Conservation (phyloP, 2,329 filamentous ascomycete species). For the Rutstroemia sp. region DNA sequence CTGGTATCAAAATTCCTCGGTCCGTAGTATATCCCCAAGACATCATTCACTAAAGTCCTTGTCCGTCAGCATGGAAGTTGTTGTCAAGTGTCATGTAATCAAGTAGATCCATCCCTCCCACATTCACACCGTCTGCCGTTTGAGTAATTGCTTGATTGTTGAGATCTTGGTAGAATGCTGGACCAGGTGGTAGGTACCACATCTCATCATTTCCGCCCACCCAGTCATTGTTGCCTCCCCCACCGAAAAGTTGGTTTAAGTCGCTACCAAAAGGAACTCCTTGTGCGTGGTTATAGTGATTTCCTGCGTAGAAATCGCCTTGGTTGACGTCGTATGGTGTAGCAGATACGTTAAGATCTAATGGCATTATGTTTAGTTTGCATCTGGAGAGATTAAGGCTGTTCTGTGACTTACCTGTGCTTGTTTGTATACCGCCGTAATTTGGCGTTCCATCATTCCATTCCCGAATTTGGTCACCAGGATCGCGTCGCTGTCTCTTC, state of each 20-base stretch:
- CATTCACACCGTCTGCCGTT: slow-evolving; percentile 60
- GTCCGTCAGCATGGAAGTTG: slow-evolving; percentile 1
- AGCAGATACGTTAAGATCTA: slow-evolving; percentile 43
- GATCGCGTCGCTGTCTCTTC: slow-evolving; percentile 24
- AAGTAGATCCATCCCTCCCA: slow-evolving; percentile 58
- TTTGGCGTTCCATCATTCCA: slow-evolving; percentile 26
- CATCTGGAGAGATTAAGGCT: neutral
- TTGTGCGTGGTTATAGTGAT: slow-evolving; percentile 26
- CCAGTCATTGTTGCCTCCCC: slow-evolving; percentile 20
- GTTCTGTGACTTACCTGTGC: slow-evolving; percentile 16
- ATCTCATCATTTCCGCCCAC: slow-evolving; percentile 37
- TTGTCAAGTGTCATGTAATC: slow-evolving; percentile 62
- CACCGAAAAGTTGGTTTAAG: slow-evolving; percentile 24
- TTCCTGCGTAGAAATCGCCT: slow-evolving; percentile 45
- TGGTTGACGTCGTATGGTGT: slow-evolving; percentile 53
- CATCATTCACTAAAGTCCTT: neutral
- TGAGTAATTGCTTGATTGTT: slow-evolving; percentile 56
- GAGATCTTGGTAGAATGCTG: slow-evolving; percentile 59
- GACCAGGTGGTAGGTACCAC: slow-evolving; percentile 59
- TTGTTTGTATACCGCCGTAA: slow-evolving; percentile 17
- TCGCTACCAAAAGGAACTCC: slow-evolving; percentile 19
- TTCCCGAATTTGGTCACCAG: slow-evolving; percentile 21
- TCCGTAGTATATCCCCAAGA: no score
- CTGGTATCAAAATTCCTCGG: no score
- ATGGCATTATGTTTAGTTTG: slow-evolving; percentile 1